Evolutionary conservation across 495 filamentous ascomycete genomes (phyloP), one percentile per base, ranked within the genome.

Genomic region (Aspergillus bertholletiae): DNA sequence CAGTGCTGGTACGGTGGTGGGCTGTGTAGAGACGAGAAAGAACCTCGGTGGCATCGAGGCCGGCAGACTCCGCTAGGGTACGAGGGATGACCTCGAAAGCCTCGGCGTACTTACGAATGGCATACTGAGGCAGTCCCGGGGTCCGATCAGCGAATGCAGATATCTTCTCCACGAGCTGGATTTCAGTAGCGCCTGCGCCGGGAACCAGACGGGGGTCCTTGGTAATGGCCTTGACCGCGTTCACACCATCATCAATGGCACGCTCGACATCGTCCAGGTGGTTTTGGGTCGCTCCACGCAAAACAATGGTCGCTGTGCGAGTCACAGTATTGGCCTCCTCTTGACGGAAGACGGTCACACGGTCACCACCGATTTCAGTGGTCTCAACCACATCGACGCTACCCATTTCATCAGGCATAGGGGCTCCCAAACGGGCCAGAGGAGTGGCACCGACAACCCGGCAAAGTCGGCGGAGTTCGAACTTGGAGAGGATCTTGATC

Each of bases 371-470:
- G 68, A 99, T 97, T 74, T 99, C 95, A 41, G 93, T 82, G 7
- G 95, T 99, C 81, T 97, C 95, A 18, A 99, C 93, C 24, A 99
- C 73, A 73, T 99, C 95, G 55, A 97, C 80, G 58, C 71, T 87
- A 57, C 95, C 95, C 92, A 97, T 97, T 80, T 99, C 95, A 63
- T 99, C 95, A 22, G 95, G 95, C 95, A 99, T 99, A 24, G 95
- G 95, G 8, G 95, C 95, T 50, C 95, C 95, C 46, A 99, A 82
- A 61, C 95, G 87, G 30, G 95, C 95, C 51, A 99, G 83, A 7
- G 95, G 95, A 3, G 92, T 96, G 40, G 94, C 95, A 49, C 95
- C 94, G 28, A 99, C 92, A 28, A 99, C 95, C 46, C 94, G 85
- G 81, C 95, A 99, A 55, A 97, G 74, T 44, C 95, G 82, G 56